Base-by-base conservation (phyloP, 768 basidiomycete species). In the Suillus occidentalis region DNA sequence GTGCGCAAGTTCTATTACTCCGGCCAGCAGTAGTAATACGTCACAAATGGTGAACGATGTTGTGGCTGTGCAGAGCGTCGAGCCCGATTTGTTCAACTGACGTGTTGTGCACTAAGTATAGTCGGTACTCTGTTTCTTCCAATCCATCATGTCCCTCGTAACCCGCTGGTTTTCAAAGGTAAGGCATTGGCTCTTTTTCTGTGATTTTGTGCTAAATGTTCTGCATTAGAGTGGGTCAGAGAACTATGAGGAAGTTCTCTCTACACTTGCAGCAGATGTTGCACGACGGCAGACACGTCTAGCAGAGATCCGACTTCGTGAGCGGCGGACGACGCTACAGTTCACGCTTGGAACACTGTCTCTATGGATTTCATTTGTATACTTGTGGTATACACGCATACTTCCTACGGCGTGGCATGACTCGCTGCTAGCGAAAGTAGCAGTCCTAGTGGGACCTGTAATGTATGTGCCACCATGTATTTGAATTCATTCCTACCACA, bases 221-320 rank as follows among this genome's bases (percentile, higher is more conserved):
- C 6, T 52, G 28, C 9, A 13, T 50, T 56, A 76, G 75, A 61
- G 58, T 36, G 42, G 64, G 0, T 61, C 73, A 20, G 90, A 92
- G 69, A 89, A 95, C 79, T 93, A 90, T 72, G 92, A 93, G 71
- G 83, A 87, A 25, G 77, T 92, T 64, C 85, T 95, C 36, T 83
- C 89, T 28, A 76, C 79, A 53, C 82, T 95, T 61, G 87, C 88
- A 10, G 75, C 79, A 28, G 85, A 90, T 71, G 89, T 95, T 63
- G 84, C 87, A 72, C 87, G 89, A 66, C 87, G 90, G 16, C 89
- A 92, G 76, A 81, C 85, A 49, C 83, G 85, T 64, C 85, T 95
- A 18, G 87, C 89, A 1, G 94, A 94, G 72, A 91, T 97, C 68
- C 87, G 92, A n/a, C 78, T 92, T 62, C 86, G 94, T 49, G 93